A percentile compares a stretch with the other conserved stretches of the same genome.
Conservation (phyloP, 1,284 basidiomycete species). For the Sporisorium iseilematis-ciliati region DNA sequence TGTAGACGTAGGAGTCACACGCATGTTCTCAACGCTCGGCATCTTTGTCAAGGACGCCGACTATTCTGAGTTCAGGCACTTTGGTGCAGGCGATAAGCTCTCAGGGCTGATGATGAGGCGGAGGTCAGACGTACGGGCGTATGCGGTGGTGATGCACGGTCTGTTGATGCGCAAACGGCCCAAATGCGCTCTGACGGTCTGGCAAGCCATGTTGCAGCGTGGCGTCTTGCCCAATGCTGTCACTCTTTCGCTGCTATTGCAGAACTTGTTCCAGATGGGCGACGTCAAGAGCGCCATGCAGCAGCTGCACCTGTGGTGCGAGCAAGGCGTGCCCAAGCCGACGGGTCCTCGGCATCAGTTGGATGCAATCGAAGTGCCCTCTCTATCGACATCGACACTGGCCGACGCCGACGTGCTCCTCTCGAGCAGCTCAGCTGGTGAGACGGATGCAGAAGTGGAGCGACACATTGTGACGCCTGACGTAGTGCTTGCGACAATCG, state of each 20-base stretch:
- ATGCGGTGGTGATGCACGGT: slow-evolving; percentile 41
- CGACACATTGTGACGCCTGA: slow-evolving; percentile 23
- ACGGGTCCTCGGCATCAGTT: not conserved
- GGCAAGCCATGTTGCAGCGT: slow-evolving; percentile 36
- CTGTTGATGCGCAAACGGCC: slow-evolving; percentile 12
- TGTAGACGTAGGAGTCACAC: slow-evolving; percentile 9
- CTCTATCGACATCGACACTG: not conserved
- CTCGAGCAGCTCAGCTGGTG: not conserved
- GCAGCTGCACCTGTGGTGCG: slow-evolving; percentile 40
- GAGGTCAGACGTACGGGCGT: slow-evolving; percentile 19
- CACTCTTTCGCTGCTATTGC: slow-evolving; percentile 25
- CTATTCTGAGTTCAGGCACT: not conserved
- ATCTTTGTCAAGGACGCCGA: slow-evolving; percentile 3
- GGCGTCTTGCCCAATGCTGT: slow-evolving; percentile 28
- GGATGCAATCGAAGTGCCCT: slow-evolving; percentile 13
- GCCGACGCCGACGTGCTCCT: not conserved
- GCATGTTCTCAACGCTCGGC: slow-evolving; percentile 21
- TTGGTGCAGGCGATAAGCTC: not conserved
- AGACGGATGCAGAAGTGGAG: not conserved
- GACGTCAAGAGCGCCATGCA: slow-evolving; percentile 23
- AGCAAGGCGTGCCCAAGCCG: slow-evolving; percentile 17
- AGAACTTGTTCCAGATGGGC: slow-evolving; percentile 27
- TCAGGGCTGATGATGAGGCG: slow-evolving; percentile 9
- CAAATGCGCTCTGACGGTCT: slow-evolving; percentile 16
- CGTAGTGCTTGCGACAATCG: slow-evolving; percentile 29